These are phyloP conservation scores for Baorangia bicolor DNA, from an alignment of 768 basidiomycete genomes.

Conservation along the genomic window DNA sequence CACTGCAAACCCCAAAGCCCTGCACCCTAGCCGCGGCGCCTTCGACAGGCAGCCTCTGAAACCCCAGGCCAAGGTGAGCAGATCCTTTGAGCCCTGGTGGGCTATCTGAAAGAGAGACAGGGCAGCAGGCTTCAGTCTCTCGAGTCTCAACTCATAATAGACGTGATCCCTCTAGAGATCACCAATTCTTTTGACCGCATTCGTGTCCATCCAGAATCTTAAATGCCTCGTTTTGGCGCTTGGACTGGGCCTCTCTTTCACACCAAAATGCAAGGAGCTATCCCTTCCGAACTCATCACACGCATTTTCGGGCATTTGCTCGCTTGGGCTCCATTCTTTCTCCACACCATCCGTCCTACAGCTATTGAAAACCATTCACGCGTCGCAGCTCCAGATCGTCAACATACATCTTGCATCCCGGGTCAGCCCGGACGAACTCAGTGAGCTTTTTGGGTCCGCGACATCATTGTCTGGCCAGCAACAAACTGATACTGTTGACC, in stretches of 20 bases:
- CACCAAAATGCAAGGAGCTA: slow-evolving; percentile 4
- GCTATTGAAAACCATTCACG: slow-evolving; percentile 5
- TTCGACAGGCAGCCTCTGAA: too few relatives aligned
- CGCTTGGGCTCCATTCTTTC: slow-evolving; percentile 17
- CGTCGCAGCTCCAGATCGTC: slow-evolving; percentile 13
- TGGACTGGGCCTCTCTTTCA: slow-evolving; percentile 10
- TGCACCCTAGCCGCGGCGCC: too few relatives aligned
- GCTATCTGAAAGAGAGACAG: too few relatives aligned
- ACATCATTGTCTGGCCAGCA: slow-evolving; percentile 7
- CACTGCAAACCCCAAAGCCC: too few relatives aligned
- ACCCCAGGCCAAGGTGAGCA: too few relatives aligned
- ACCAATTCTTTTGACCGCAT: slow-evolving; percentile 13
- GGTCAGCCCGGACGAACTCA: slow-evolving; percentile 6
- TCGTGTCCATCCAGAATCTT: slow-evolving; percentile 14
- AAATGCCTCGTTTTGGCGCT: slow-evolving; percentile 19
- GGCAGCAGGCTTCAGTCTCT: too few relatives aligned
- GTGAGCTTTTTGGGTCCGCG: slow-evolving; percentile 6
- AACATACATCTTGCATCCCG: slow-evolving; percentile 16
- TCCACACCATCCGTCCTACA: slow-evolving; percentile 6
- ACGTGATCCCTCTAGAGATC: slow-evolving; percentile 16
- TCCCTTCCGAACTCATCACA: slow-evolving; percentile 1
- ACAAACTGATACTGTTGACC: slow-evolving; percentile 13
- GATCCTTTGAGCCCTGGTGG: too few relatives aligned
- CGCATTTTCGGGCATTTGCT: slow-evolving; percentile 7
- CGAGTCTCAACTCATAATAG: too few relatives aligned